These are phyloP conservation scores for Fusarium sp. DNA, from an alignment of 2,329 filamentous ascomycete genomes.

Conservation along the genomic window DNA sequence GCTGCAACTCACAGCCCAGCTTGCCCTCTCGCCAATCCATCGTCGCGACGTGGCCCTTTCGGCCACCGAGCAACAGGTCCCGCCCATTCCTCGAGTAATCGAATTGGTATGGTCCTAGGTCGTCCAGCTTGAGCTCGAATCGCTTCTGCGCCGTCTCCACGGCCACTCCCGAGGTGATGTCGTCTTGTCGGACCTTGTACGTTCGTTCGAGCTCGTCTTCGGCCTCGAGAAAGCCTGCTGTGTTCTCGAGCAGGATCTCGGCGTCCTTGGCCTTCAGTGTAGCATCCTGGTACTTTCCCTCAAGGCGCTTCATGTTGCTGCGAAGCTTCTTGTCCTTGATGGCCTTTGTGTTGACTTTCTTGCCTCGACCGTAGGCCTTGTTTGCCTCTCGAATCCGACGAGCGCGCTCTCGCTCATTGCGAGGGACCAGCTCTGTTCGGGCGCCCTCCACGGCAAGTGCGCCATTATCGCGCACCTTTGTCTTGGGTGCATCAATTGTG, in stretches of 20 bases:
- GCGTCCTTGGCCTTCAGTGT: slow-evolving; percentile 90
- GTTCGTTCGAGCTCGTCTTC: slow-evolving; percentile 91
- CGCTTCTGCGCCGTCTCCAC: slow-evolving; percentile 90
- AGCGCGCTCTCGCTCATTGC: slow-evolving; percentile 62
- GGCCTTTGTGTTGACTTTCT: slow-evolving; percentile 74
- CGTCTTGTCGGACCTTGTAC: slow-evolving; percentile 90
- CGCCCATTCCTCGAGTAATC: slow-evolving; percentile 93
- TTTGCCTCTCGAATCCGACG: slow-evolving; percentile 71
- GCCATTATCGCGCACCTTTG: slow-evolving; percentile 61
- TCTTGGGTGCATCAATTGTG: slow-evolving; percentile 50
- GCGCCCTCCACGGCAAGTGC: slow-evolving; percentile 61
- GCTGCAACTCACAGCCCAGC: slow-evolving; percentile 88
- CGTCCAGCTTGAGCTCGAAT: slow-evolving; percentile 86
- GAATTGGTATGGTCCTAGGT: slow-evolving; percentile 85
- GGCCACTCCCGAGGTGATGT: slow-evolving; percentile 79
- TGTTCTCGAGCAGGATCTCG: slow-evolving; percentile 91
- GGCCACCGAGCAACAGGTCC: slow-evolving; percentile 83
- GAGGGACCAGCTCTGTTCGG: slow-evolving; percentile 63
- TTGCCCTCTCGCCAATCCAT: slow-evolving; percentile 97
- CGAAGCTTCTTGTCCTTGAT: slow-evolving; percentile 93
- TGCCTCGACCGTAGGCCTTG: slow-evolving; percentile 85
- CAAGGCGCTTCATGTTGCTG: slow-evolving; percentile 79
- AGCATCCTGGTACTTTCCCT: slow-evolving; percentile 84
- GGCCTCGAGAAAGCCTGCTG: slow-evolving; percentile 84
- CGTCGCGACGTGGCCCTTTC: slow-evolving; percentile 93